Conservation (phyloP, 2,329 filamentous ascomycete genomes). For the Chalaropsis ovoidea region DNA sequence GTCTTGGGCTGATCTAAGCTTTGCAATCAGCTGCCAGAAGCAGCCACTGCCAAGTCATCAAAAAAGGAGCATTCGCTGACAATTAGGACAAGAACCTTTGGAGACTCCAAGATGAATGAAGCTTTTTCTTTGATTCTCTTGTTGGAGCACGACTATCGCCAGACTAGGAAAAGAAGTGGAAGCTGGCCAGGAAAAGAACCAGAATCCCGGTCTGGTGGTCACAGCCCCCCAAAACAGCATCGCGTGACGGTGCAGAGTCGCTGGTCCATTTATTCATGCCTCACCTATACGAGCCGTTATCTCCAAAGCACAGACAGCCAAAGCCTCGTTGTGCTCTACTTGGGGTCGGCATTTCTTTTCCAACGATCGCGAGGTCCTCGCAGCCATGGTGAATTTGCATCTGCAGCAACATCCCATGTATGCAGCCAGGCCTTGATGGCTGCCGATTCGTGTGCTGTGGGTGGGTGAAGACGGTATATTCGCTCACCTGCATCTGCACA, state of each 20-base stretch:
- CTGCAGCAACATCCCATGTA: too few relatives aligned
- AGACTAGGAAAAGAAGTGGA: background rate
- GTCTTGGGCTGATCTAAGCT: slow-evolving; percentile 9
- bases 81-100: background rate
- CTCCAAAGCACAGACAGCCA: too few relatives aligned
- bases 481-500: too few relatives aligned
- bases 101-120: background rate
- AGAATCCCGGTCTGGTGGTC: background rate
- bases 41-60: background rate
- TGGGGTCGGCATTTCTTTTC: too few relatives aligned
- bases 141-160: background rate
- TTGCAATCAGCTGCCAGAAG: slow-evolving; percentile 8
- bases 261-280: background rate
- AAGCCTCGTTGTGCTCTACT: too few relatives aligned
- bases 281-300: too few relatives aligned
- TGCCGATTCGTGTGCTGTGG: too few relatives aligned
- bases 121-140: background rate
- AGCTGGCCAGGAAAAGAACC: background rate
- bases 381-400: too few relatives aligned
- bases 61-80: background rate
- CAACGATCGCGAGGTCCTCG: too few relatives aligned
- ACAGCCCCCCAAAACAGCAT: background rate
- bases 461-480: too few relatives aligned
- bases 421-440: too few relatives aligned
- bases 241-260: background rate